Base-by-base conservation (phyloP, 208 protist species). In the Eutreptiella sp. region DNA sequence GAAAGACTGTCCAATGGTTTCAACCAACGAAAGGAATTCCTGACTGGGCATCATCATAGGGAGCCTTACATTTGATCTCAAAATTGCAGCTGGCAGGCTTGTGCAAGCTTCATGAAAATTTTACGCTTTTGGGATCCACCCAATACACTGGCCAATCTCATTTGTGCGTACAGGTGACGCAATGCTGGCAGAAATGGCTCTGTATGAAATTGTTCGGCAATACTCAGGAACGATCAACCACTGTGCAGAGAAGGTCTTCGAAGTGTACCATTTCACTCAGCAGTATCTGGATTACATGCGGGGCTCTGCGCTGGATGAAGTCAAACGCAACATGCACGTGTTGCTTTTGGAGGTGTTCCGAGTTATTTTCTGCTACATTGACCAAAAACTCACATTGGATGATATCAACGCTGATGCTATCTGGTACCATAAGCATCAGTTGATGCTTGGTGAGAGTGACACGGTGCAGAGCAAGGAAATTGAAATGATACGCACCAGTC, bases 161-260 rank as follows among this genome's bases (percentile, higher is more conserved):
- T n/a, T n/a, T n/a, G n/a, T n/a, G n/a, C n/a, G n/a, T n/a, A n/a
- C n/a, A n/a, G n/a, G n/a, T 7, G 9, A 23, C 38, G 7, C 27
- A 27, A 52, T 46, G 38, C 27, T 62, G 11, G 9, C 27, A 26
- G 16, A 58, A 16, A 7, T 62, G 54, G 24, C 54, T 32, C 54
- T 62, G 7, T 55, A 55, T 7, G 19, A 19, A 9, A 46, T 62
- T 14, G 31, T 55, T 46, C 54, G 60, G 54, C 9, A 9, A 26
- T 62, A 46, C 46, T 9, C 54, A 7, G 54, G 54, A 54, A 62
- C 54, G n/a, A 54, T 62, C 9, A 62, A 62, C 54, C 54, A 62
- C 42, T 14, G 14, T 26, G 46, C 54, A 11, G 54, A 62, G 50
- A 62, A 62, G 54, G 35, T 62, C 27, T 62, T 16, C 46, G 54